Evolutionary conservation across 2,329 filamentous ascomycete species (phyloP), one percentile per base, ranked within the genome.

Genomic region (Aurifilum marmelostoma): DNA sequence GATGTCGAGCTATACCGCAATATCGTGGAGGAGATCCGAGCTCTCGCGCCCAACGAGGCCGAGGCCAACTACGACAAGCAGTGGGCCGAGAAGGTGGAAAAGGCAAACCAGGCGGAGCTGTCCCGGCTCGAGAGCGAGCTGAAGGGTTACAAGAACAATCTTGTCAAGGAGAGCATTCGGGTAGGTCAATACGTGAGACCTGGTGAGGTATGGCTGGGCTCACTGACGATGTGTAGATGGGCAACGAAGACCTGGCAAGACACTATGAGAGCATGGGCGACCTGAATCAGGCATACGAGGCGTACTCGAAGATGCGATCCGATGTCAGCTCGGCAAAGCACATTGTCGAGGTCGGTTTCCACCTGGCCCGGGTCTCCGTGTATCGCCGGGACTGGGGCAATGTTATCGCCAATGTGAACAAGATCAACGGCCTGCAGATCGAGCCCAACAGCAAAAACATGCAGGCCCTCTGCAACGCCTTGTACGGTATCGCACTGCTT

Each of bases 131-230:
- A 97, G 77, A 83, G 87, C 21, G 93, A 98, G 79, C 84, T 99
- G 27, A 94, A 94, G 79, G 91, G 91, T 1, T 98, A 98, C 80
- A 97, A 96, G 81, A 97, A 97, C 77, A 99, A 98, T 75, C 82
- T 98, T 58, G 94, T 99, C 75, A 97, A 97, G 78, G 96, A 99
- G 81, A 97, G 94, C 81, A 97, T 98, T 75, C 83, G 94, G 74
- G 94, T 97, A 84, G 68, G 86, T 76, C 54, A 54, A 27, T 21
- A 24, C 24, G 43, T 21, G 8, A 27, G 3, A n/a, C 34, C 54
- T 18, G 2, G 60, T 71, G 34, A 34, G 34, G 67, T 11, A 24
- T 4, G 0, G 3, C 8, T 29, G 21, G 29, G 3, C 27, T 32
- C 14, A 32, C 69, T 71, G 56, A 71, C 61, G 27, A 9, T 5